Percentiles rank a stretch among this genome's conserved stretches.
These are phyloP conservation scores for Cruciata laevipes DNA, from an alignment of 257 asterid genomes.

Conservation along the genomic window DNA sequence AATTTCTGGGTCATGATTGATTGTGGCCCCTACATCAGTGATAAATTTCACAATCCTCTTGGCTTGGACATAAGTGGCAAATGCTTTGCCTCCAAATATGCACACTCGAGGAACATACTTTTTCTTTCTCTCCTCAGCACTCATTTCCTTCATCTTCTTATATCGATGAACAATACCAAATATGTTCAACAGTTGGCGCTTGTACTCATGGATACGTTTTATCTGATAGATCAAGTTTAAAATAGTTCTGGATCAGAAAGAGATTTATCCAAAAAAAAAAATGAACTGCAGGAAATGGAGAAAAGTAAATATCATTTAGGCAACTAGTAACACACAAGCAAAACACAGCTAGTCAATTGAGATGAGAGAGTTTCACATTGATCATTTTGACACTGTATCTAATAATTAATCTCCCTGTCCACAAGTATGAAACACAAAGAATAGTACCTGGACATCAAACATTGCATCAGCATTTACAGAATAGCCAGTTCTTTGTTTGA, in stretches of 20 bases:
- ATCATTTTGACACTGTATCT: background rate
- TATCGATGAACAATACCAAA: slow-evolving; percentile 52
- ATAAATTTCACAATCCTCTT: slow-evolving; percentile 53
- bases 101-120: slow-evolving; percentile 55
- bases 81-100: slow-evolving; percentile 60
- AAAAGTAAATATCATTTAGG: background rate
- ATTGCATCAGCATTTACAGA: slow-evolving; percentile 68
- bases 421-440: slow-evolving; percentile 13
- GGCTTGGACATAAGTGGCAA: slow-evolving; percentile 53
- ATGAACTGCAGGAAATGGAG: background rate
- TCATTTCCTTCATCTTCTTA: slow-evolving; percentile 54
- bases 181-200: slow-evolving; percentile 48
- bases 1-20: slow-evolving; percentile 54
- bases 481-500: slow-evolving; percentile 78
- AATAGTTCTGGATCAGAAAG: background rate
- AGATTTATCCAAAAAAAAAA: background rate
- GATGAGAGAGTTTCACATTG: background rate
- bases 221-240: slow-evolving; percentile 25
- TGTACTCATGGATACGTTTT: slow-evolving; percentile 58
- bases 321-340: background rate
- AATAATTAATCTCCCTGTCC: background rate
- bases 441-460: slow-evolving; percentile 77
- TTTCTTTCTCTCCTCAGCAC: slow-evolving; percentile 33
- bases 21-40: slow-evolving; percentile 52
- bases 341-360: background rate